Conservation (phyloP, 805 yeast species). For the Blastobotrys parvus region DNA sequence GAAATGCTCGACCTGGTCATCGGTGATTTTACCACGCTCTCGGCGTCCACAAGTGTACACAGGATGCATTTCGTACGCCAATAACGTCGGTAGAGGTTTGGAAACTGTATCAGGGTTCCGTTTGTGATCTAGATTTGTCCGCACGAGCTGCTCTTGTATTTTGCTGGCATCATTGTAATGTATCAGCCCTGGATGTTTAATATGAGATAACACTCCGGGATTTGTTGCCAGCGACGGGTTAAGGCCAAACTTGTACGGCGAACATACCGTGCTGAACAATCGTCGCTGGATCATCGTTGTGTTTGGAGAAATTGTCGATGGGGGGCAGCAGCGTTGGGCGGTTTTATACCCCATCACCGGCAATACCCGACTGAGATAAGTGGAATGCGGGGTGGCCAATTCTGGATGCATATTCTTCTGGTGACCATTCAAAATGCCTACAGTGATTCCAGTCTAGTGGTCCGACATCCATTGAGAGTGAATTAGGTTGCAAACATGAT, state of each 20-base stretch:
- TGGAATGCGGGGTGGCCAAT: too few relatives aligned
- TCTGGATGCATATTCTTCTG: too few relatives aligned
- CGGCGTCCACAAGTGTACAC: conserved; percentile 91
- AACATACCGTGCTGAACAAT: not conserved
- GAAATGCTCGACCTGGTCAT: conserved; percentile 22
- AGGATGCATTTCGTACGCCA: conserved; percentile 79
- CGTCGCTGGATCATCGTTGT: too few relatives aligned
- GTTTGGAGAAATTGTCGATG: too few relatives aligned
- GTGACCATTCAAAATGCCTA: too few relatives aligned
- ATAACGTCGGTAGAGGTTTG: conserved; percentile 51
- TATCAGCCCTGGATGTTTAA: conserved; percentile 5
- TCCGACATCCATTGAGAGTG: too few relatives aligned
- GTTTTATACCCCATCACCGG: too few relatives aligned
- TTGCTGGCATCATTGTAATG: conserved; percentile 16
- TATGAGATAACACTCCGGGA: not conserved
- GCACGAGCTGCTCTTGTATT: conserved; percentile 16
- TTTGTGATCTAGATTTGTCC: conserved; percentile 18
- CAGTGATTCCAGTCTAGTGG: too few relatives aligned
- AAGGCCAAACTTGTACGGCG: not conserved
- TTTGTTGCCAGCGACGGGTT: conserved; percentile 8
- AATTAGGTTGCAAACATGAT: too few relatives aligned
- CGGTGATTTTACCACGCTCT: conserved; percentile 45
- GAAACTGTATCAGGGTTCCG: conserved; percentile 1
- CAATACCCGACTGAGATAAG: too few relatives aligned
- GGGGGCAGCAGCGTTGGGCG: too few relatives aligned